phyloP scores from a whole-genome alignment of 1,284 basidiomycete species.

The Trametes polyzona region DNA sequence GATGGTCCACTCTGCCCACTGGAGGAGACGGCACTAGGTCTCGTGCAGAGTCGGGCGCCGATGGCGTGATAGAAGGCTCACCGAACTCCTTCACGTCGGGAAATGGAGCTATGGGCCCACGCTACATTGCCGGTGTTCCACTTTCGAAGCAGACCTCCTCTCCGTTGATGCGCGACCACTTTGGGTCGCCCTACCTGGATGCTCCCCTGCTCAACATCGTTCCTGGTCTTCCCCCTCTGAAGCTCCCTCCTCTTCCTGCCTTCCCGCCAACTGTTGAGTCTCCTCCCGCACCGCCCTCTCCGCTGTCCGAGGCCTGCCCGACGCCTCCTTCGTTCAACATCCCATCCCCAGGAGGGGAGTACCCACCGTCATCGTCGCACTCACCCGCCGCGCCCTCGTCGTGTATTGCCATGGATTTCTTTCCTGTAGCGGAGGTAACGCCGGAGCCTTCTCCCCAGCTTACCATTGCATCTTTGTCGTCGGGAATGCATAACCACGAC shows the following conservation, averaged over 20 bases:
- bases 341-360: neutral
- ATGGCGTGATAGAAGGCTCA: neutral
- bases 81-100: neutral
- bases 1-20: slow-evolving; percentile 14
- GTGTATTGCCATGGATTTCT: slow-evolving; percentile 20
- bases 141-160: neutral
- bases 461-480: neutral
- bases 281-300: slow-evolving; percentile 16
- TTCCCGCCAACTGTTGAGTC: slow-evolving; percentile 19
- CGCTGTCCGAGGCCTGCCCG: slow-evolving; percentile 8
- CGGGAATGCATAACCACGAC: slow-evolving; percentile 14
- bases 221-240: slow-evolving; percentile 26
- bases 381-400: neutral
- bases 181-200: slow-evolving; percentile 24
- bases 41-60: neutral
- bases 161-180: slow-evolving; percentile 2
- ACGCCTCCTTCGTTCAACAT: slow-evolving; percentile 11
- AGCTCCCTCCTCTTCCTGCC: slow-evolving; percentile 21
- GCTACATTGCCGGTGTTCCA: neutral
- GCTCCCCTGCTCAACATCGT: slow-evolving; percentile 26
- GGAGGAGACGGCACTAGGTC: neutral
- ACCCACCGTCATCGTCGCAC: neutral
- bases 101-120: neutral
- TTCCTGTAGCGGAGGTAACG: slow-evolving; percentile 14
- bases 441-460: slow-evolving; percentile 4